Evolutionary conservation across 371 early-diverging fungal species (phyloP).

Genomic region (Mortierella sp.): DNA sequence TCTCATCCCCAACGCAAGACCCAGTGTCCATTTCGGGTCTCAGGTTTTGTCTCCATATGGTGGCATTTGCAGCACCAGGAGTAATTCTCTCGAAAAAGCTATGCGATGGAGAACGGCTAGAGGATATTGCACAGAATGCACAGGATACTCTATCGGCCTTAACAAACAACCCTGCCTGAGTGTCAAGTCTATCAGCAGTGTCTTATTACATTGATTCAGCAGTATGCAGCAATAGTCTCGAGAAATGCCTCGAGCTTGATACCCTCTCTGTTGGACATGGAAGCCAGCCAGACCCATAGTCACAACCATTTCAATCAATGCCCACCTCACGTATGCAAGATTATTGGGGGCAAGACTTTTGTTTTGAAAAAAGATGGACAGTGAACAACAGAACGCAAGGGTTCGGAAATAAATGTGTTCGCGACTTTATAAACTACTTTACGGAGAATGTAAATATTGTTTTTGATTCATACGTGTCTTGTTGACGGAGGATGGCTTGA

Average conservation of each 20-base stretch:
- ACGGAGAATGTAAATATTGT: conserved; percentile 62
- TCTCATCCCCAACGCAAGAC: conserved; percentile 5
- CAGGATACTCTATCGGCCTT: conserved; percentile 1
- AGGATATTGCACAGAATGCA: conserved; percentile 29
- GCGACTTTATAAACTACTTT: not conserved
- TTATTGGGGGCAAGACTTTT: too few species aligned
- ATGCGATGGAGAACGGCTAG: conserved; percentile 42
- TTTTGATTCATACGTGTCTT: conserved; percentile 62
- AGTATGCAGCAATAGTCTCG: too few species aligned
- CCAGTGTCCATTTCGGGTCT: conserved; percentile 45
- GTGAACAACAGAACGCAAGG: too few species aligned
- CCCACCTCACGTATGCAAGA: too few species aligned
- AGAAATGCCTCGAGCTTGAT: too few species aligned
- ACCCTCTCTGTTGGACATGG: too few species aligned
- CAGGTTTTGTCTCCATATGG: conserved; percentile 54
- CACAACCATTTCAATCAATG: too few species aligned
- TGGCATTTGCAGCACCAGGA: conserved; percentile 46
- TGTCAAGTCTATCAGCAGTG: not conserved
- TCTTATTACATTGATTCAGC: too few species aligned
- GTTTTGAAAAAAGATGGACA: too few species aligned
- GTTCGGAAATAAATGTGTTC: too few species aligned
- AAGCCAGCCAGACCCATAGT: too few species aligned
- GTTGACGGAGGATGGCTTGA: conserved; percentile 62
- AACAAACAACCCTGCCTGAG: not conserved
- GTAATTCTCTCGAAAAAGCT: conserved; percentile 42